A percentile compares a stretch with the other conserved stretches of the same genome.
Conservation (phyloP, 2,329 filamentous ascomycete species). For the Dryadomyces quercus-mongolicae region DNA sequence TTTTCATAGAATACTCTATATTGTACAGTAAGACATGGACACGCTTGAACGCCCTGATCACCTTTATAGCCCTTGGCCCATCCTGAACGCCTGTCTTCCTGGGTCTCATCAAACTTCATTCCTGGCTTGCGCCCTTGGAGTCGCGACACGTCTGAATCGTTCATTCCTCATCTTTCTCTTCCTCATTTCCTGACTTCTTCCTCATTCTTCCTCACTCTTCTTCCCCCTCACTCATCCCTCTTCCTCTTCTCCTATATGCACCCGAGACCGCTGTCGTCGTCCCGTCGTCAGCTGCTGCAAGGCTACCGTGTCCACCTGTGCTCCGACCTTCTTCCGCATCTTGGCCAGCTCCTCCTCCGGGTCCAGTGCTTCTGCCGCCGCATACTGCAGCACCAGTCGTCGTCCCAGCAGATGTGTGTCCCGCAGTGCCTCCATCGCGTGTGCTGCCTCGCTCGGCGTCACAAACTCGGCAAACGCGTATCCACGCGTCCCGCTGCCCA, state of each 20-base stretch:
- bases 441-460: constrained; percentile 68
- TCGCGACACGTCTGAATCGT: not conserved
- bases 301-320: constrained; percentile 82
- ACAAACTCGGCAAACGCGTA: constrained; percentile 93
- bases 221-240: constrained; percentile 17
- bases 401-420: constrained; percentile 90
- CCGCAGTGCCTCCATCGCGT: constrained; percentile 79
- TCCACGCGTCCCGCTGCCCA: constrained; percentile 75
- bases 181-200: constrained; percentile 5
- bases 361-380: constrained; percentile 76
- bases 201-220: constrained; percentile 12
- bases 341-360: constrained; percentile 92
- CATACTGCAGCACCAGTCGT: constrained; percentile 82
- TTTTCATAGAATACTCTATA: too few species aligned
- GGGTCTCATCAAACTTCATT: constrained; percentile 16
- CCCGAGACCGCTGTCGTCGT: constrained; percentile 62
- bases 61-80: not conserved
- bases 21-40: not conserved
- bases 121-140: not conserved
- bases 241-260: constrained; percentile 67
- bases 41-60: not conserved
- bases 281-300: constrained; percentile 76
- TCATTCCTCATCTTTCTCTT: not conserved
- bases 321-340: constrained; percentile 92
- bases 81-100: not conserved